Conservation (phyloP, 2,329 filamentous ascomycete species). For the Paracorniculantispora psalliotae region DNA sequence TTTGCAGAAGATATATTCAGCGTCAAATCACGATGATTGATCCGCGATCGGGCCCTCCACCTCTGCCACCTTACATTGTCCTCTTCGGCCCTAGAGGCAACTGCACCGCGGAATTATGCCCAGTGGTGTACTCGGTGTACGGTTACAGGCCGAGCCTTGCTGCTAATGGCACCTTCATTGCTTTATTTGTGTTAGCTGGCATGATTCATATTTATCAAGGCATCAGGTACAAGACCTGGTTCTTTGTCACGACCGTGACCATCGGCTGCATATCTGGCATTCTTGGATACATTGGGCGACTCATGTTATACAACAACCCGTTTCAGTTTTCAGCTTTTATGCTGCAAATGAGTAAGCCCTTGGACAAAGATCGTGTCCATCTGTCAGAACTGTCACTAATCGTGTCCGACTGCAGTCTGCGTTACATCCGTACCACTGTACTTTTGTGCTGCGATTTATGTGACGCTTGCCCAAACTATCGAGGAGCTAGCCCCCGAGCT, state of each 20-base stretch:
- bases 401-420: constrained; percentile 31
- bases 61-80: neutral
- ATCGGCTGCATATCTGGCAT: constrained; percentile 53
- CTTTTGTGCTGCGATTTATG: constrained; percentile 33
- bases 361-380: neutral
- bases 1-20: no score
- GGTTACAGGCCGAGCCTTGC: constrained; percentile 36
- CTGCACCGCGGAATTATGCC: constrained; percentile 43
- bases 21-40: neutral
- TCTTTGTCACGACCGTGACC: constrained; percentile 41
- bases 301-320: constrained; percentile 50
- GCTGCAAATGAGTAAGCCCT: constrained; percentile 51
- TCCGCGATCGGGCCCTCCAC: neutral
- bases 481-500: constrained; percentile 23
- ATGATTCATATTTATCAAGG: constrained; percentile 35
- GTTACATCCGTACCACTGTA: constrained; percentile 38
- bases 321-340: constrained; percentile 55
- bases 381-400: no score
- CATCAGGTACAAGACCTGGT: constrained; percentile 34
- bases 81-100: constrained; percentile 39
- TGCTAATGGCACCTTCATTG: constrained; percentile 43
- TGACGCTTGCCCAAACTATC: constrained; percentile 19
- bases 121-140: constrained; percentile 36
- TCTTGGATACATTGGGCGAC: constrained; percentile 54
- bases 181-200: constrained; percentile 38